A percentile compares a stretch with the other conserved stretches of the same genome.
These are phyloP conservation scores for Colletotrichum tropicicola DNA, from an alignment of 2,329 filamentous ascomycete genomes.

Conservation along the genomic window DNA sequence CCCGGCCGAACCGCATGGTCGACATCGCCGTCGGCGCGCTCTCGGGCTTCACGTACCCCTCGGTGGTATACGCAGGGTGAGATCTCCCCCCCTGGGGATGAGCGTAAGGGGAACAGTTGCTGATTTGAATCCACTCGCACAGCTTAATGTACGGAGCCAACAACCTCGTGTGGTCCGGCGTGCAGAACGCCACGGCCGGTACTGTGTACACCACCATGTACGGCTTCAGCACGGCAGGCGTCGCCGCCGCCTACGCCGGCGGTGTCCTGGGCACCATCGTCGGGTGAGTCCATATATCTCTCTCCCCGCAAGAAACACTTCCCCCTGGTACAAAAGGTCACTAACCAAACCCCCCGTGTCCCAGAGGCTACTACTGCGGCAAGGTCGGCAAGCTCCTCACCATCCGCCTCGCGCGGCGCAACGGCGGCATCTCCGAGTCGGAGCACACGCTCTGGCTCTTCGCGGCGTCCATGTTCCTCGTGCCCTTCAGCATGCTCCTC, in stretches of 20 bases:
- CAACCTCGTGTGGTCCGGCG: slow-evolving; percentile 41
- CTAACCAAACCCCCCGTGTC: background rate
- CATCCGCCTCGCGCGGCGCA: slow-evolving; percentile 47
- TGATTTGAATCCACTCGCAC: background rate
- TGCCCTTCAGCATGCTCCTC: slow-evolving; percentile 51
- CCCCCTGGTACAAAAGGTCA: no score
- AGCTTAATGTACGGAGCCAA: slow-evolving; percentile 43
- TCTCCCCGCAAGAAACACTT: background rate
- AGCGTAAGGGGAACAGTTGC: no score
- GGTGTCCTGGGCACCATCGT: slow-evolving; percentile 52
- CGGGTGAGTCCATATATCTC: slow-evolving; percentile 31
- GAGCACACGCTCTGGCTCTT: slow-evolving; percentile 50
- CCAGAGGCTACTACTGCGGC: slow-evolving; percentile 40
- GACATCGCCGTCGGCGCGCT: slow-evolving; percentile 44
- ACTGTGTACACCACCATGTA: slow-evolving; percentile 42
- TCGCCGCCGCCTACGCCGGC: slow-evolving; percentile 36
- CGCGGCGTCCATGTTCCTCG: slow-evolving; percentile 39
- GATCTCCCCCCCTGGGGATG: no score
- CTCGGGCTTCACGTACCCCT: slow-evolving; percentile 39
- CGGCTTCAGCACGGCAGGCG: slow-evolving; percentile 36
- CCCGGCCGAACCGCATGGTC: slow-evolving; percentile 46
- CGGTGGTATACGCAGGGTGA: slow-evolving; percentile 49
- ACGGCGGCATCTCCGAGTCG: slow-evolving; percentile 50
- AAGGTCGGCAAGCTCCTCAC: slow-evolving; percentile 47
- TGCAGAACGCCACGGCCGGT: slow-evolving; percentile 41